Evolutionary conservation across 331 rosid species (phyloP).

Genomic region (Cucumis variabilis): DNA sequence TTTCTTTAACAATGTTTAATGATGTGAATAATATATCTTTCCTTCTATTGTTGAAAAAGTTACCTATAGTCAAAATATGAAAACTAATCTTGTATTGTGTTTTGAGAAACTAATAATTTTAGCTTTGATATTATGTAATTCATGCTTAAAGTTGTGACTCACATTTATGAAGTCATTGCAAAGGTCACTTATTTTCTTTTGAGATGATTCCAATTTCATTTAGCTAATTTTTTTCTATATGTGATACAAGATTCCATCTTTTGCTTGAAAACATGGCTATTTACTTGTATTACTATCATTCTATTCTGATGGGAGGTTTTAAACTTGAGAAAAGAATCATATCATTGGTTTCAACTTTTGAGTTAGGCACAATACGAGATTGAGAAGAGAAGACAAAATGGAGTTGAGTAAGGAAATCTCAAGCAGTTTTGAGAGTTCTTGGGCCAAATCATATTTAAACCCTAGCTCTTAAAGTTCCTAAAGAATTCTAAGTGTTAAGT

Average conservation of each 20-base stretch:
- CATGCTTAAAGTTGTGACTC: no score
- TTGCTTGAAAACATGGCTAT: background rate
- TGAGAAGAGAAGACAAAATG: no score
- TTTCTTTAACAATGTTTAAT: conserved; percentile 28
- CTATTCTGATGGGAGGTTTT: background rate
- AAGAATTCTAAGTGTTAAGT: no score
- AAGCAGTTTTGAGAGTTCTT: no score
- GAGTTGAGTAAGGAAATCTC: no score
- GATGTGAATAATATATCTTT: conserved; percentile 29
- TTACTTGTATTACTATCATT: background rate
- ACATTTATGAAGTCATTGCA: no score
- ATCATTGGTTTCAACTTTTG: no score
- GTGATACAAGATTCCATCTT: no score
- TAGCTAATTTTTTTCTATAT: background rate
- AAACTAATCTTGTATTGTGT: conserved; percentile 28
- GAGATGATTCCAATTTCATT: background rate
- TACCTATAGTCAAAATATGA: conserved; percentile 10
- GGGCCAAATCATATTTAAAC: no score
- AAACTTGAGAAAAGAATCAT: background rate
- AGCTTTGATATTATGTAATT: background rate
- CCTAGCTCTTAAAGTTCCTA: no score
- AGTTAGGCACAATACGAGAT: no score
- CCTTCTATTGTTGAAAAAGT: conserved; percentile 20
- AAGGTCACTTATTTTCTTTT: conserved; percentile 34
- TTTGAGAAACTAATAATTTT: no score